Evolutionary conservation across 768 basidiomycete species (phyloP).

Genomic region (Lentinula edodes): DNA sequence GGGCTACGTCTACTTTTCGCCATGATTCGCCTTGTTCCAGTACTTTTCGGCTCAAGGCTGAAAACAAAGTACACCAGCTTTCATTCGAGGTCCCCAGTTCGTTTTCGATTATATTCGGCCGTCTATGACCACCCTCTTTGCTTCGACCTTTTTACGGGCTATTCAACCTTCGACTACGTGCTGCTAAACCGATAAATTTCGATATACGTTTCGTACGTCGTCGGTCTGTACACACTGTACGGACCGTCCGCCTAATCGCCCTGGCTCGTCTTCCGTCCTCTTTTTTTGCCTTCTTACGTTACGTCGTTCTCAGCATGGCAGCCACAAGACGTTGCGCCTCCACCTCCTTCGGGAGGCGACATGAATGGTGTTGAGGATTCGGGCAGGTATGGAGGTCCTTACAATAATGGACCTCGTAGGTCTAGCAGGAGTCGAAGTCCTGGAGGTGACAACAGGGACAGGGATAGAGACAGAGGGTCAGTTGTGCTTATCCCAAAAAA

Average conservation of each 20-base stretch:
- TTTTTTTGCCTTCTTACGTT: constrained; percentile 25
- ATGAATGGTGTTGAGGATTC: constrained; percentile 47
- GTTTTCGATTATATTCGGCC: neutral
- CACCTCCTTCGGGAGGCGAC: constrained; percentile 57
- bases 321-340: constrained; percentile 70
- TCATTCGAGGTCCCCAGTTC: neutral
- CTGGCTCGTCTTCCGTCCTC: neutral
- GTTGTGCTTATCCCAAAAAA: constrained; percentile 20
- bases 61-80: neutral
- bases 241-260: neutral
- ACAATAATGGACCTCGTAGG: constrained; percentile 33
- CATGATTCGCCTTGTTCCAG: constrained; percentile 10
- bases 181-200: neutral
- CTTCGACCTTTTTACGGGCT: neutral
- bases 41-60: constrained; percentile 4
- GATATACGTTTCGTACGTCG: constrained; percentile 14
- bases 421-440: constrained; percentile 81
- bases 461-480: constrained; percentile 44
- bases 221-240: constrained; percentile 21
- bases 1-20: constrained; percentile 48
- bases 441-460: constrained; percentile 12
- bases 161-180: neutral
- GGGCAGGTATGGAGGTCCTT: constrained; percentile 31
- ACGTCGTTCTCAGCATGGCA: constrained; percentile 66
- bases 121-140: neutral